These are phyloP conservation scores for Exophiala mesophila DNA, from an alignment of 2,329 filamentous ascomycete species.

Conservation along the genomic window DNA sequence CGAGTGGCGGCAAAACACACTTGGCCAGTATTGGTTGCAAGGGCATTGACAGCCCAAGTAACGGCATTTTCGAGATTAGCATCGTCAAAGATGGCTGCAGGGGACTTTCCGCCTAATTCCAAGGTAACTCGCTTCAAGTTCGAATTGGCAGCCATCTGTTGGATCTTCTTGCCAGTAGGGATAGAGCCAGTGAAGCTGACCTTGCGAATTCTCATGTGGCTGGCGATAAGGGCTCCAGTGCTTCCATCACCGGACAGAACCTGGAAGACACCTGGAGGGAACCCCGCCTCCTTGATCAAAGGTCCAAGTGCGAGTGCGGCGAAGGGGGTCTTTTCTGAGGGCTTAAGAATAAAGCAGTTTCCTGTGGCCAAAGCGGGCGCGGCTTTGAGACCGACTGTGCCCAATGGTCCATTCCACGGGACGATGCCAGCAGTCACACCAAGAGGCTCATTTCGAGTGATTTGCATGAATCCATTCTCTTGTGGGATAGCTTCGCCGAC, in stretches of 20 bases:
- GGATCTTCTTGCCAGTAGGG: slow-evolving; percentile 29
- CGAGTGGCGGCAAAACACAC: slow-evolving; percentile 32
- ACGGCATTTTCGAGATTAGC: slow-evolving; percentile 32
- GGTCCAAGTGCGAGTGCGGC: slow-evolving; percentile 44
- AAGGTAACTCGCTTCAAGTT: slow-evolving; percentile 35
- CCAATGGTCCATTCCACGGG: slow-evolving; percentile 81
- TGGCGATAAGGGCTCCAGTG: slow-evolving; percentile 35
- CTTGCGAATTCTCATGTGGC: slow-evolving; percentile 31
- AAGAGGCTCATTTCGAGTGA: slow-evolving; percentile 72
- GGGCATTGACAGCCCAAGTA: slow-evolving; percentile 29
- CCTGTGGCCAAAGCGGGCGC: slow-evolving; percentile 61
- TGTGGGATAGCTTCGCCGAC: slow-evolving; percentile 78
- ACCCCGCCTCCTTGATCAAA: slow-evolving; percentile 48
- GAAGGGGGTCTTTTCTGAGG: slow-evolving; percentile 56
- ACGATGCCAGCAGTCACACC: slow-evolving; percentile 80
- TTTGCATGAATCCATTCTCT: slow-evolving; percentile 68
- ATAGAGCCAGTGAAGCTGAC: slow-evolving; percentile 34
- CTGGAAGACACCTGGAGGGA: slow-evolving; percentile 54
- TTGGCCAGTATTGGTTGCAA: slow-evolving; percentile 32
- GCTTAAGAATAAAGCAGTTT: slow-evolving; percentile 65
- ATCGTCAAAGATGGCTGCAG: slow-evolving; percentile 33
- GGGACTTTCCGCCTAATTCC: slow-evolving; percentile 33
- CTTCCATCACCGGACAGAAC: slow-evolving; percentile 62
- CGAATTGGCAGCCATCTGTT: slow-evolving; percentile 28
- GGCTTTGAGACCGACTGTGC: slow-evolving; percentile 49